Percentiles rank a stretch among this genome's conserved stretches.
Conservation (phyloP, 495 filamentous ascomycete genomes). For the Pyrenopolyporus hunteri region DNA sequence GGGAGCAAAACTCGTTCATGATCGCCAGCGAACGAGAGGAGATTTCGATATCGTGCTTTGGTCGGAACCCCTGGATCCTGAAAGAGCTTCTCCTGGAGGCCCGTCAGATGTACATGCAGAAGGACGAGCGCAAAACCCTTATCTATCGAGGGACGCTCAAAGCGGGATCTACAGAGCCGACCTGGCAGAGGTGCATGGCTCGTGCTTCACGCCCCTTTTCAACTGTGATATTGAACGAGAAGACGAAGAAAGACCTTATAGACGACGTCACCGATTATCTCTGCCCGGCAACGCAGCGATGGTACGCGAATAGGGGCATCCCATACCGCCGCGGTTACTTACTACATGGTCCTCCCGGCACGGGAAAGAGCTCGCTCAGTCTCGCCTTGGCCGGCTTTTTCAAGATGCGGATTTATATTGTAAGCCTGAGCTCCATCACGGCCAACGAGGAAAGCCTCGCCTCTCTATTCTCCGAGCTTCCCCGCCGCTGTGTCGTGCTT, state of each 20-base stretch:
- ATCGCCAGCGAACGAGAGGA: slow-evolving; percentile 58
- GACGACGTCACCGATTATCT: slow-evolving; percentile 90
- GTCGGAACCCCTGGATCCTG: slow-evolving; percentile 67
- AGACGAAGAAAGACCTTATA: slow-evolving; percentile 75
- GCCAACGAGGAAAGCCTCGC: slow-evolving; percentile 75
- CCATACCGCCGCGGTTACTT: slow-evolving; percentile 88
- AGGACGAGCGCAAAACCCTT: slow-evolving; percentile 66
- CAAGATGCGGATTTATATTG: slow-evolving; percentile 72
- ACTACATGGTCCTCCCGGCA: slow-evolving; percentile 90
- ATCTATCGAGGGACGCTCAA: slow-evolving; percentile 65
- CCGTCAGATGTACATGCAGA: slow-evolving; percentile 60
- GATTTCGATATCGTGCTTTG: slow-evolving; percentile 68
- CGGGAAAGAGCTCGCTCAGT: slow-evolving; percentile 64
- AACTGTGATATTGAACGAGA: slow-evolving; percentile 82
- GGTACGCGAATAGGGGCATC: slow-evolving; percentile 79
- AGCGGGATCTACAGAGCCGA: slow-evolving; percentile 40
- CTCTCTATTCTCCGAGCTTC: slow-evolving; percentile 70
- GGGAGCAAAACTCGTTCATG: slow-evolving; percentile 38
- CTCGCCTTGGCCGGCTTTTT: slow-evolving; percentile 75
- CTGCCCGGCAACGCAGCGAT: slow-evolving; percentile 72
- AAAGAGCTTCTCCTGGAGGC: slow-evolving; percentile 72
- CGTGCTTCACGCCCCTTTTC: slow-evolving; percentile 77
- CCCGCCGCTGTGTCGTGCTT: slow-evolving; percentile 70
- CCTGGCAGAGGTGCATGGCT: slow-evolving; percentile 61
- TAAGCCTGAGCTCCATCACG: slow-evolving; percentile 65